Conservation (phyloP, 1,139 yeast genomes). For the Debaryomyces sp. region DNA sequence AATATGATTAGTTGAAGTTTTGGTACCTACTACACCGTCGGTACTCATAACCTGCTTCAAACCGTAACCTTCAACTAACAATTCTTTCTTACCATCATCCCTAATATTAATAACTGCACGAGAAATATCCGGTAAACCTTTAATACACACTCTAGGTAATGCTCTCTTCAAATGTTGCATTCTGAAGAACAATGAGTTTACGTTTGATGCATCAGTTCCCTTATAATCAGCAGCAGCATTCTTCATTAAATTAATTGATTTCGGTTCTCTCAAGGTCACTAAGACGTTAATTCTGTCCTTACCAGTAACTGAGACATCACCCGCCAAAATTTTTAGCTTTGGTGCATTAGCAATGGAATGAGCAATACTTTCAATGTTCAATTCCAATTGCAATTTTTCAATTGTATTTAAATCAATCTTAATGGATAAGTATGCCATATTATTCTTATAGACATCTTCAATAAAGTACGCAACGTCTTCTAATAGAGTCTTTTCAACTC, state of each 20-base stretch:
- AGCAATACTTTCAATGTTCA: conserved; percentile 84
- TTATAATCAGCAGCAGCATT: conserved; percentile 32
- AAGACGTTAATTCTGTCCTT: conserved; percentile 74
- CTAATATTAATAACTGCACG: conserved; percentile 95
- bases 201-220: conserved; percentile 30
- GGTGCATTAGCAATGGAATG: conserved; percentile 83
- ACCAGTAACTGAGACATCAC: conserved; percentile 73
- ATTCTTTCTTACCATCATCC: conserved; percentile 84
- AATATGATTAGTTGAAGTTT: conserved; percentile 89
- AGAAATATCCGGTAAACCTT: conserved; percentile 87
- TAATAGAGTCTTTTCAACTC: conserved; percentile 89
- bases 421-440: conserved; percentile 76
- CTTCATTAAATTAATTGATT: conserved; percentile 35
- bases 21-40: conserved; percentile 90
- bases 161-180: conserved; percentile 88
- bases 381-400: conserved; percentile 86
- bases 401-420: conserved; percentile 83
- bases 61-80: conserved; percentile 97
- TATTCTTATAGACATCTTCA: conserved; percentile 90
- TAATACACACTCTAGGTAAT: conserved; percentile 84
- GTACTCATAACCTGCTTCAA: conserved; percentile 95
- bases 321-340: conserved; percentile 76
- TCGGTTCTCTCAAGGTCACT: conserved; percentile 60
- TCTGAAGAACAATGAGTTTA: conserved; percentile 75
- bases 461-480: conserved; percentile 86